Base-by-base conservation (phyloP, 345 rosid genomes). In the Lepidium sativum region DNA sequence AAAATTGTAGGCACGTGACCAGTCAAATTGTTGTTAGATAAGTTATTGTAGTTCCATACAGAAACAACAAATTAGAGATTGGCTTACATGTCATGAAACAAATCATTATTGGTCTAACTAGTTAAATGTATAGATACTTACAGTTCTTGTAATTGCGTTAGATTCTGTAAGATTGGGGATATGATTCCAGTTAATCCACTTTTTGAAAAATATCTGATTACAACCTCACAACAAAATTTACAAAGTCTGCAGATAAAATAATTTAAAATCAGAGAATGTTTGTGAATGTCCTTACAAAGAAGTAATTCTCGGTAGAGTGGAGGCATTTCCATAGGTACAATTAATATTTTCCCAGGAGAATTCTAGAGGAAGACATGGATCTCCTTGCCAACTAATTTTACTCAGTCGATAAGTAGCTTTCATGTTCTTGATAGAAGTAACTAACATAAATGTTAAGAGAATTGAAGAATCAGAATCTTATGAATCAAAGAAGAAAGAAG, bases 371-470 rank as follows among this genome's bases (percentile, higher is more conserved):
- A 64, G 45, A 44, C 81, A 76, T 6, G 84, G 84, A 69, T 83
- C 87, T 58, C 87, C 87, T 61, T 80, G 81, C 87, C 81, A 82
- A 53, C 58, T 65, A 10, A 48, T 63, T 15, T 52, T 37, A 49
- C 65, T 57, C 47, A 78, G 8, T 8, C 67, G 37, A 27, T 83
- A 83, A 0, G 48, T 21, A n/a, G 72, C 63, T 71, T 80, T 80
- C 62, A 83, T 79, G 25, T 62, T 64, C 49, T 11, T 69, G 2
- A 86, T 69, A 9, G 83, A 79, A 43, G 35, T 20, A 60, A 57
- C 89, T 65, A 5, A 18, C 27, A 35, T 5, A 62, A 29, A 31
- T 0, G 5, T 42, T n/a, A 7, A 31, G 12, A 33, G 6, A 18
- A 61, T 61, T 9, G 3, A 43, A 44, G 12, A 21, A 48, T 14